Evolutionary conservation across 192 early-diverging fungal species (phyloP).

Genomic region (Glomus cerebriforme): DNA sequence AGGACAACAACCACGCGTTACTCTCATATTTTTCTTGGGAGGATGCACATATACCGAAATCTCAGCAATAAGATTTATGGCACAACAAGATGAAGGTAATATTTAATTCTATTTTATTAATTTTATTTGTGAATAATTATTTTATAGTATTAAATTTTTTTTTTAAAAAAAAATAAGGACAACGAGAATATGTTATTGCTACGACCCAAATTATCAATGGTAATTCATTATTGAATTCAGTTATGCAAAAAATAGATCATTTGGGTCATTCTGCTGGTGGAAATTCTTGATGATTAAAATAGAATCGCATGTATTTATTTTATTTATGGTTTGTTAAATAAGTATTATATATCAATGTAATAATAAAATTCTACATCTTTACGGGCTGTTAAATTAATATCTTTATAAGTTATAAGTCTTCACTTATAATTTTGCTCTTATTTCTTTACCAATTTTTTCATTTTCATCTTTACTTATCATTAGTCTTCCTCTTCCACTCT

Average conservation of each 20-base stretch:
- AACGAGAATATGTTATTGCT: constrained; percentile 81
- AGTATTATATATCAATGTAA: too few relatives aligned
- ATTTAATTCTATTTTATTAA: background rate
- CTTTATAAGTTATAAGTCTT: too few relatives aligned
- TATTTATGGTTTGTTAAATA: too few relatives aligned
- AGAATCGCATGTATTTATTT: too few relatives aligned
- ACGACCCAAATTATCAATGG: constrained; percentile 93
- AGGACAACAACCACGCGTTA: constrained; percentile 61
- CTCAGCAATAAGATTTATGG: constrained; percentile 85
- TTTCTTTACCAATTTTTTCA: background rate
- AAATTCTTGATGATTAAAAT: background rate
- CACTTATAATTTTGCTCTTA: constrained; percentile 4
- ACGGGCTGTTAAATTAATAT: too few relatives aligned
- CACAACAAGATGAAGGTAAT: constrained; percentile 74
- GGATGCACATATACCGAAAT: constrained; percentile 96
- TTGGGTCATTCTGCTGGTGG: background rate
- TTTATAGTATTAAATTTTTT: background rate
- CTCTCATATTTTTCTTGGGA: constrained; percentile 91
- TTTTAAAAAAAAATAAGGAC: constrained; percentile 40
- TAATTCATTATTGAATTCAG: constrained; percentile 69
- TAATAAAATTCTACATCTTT: too few relatives aligned
- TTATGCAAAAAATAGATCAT: constrained; percentile 40
- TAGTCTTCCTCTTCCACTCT: background rate
- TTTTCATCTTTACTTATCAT: background rate
- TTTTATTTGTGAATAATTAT: background rate